phyloP scores from a whole-genome alignment of 306 rosid species.

The Carpinus fangiana region DNA sequence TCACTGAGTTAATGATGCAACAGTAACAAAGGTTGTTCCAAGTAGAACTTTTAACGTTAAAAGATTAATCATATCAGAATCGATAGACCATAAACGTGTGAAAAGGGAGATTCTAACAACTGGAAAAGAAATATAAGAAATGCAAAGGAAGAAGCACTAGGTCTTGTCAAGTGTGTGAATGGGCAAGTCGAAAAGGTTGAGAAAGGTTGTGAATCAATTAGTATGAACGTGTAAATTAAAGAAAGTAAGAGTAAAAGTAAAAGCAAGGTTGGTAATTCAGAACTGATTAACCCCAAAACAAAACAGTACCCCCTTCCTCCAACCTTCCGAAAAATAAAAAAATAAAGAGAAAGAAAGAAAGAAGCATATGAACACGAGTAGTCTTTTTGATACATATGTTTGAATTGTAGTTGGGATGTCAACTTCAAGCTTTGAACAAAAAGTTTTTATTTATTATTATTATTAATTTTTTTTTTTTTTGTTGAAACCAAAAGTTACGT shows the following conservation, averaged over 20 bases:
- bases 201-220: not conserved
- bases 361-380: not conserved
- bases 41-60: not conserved
- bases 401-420: not conserved
- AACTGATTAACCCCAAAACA: not conserved
- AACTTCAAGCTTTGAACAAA: not conserved
- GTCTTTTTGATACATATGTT: not conserved
- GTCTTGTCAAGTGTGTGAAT: not conserved
- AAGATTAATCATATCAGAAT: not conserved
- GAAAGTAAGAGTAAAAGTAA: not conserved
- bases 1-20: too few relatives aligned
- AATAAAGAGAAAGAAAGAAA: too few relatives aligned
- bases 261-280: not conserved
- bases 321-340: too few relatives aligned
- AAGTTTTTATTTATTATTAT: too few relatives aligned
- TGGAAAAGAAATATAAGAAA: not conserved
- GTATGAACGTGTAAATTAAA: too few relatives aligned
- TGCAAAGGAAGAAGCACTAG: not conserved
- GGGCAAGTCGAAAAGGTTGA: not conserved
- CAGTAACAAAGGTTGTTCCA: not conserved
- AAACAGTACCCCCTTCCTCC: too few relatives aligned
- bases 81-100: not conserved
- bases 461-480: too few relatives aligned
- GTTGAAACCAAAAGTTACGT: too few relatives aligned
- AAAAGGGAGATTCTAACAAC: not conserved